Evolutionary conservation across 306 rosid species (phyloP).

Genomic region (Lathyrus sativus): DNA sequence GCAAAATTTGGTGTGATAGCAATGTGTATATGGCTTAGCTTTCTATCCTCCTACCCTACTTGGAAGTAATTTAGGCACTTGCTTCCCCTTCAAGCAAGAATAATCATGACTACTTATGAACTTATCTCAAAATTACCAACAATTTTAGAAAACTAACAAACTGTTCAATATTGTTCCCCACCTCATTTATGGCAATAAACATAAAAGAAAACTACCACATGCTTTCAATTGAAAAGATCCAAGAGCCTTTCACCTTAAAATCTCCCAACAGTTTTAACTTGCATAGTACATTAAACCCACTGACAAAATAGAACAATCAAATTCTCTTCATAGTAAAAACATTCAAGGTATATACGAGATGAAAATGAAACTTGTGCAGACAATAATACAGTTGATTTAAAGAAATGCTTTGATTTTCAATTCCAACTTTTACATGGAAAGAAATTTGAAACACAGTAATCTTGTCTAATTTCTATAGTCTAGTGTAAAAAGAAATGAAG

Average conservation of each 20-base stretch:
- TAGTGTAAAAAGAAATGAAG: not conserved
- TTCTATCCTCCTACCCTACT: constrained; percentile 1
- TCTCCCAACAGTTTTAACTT: constrained; percentile 1
- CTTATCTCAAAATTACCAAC: not conserved
- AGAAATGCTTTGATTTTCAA: constrained; percentile 46
- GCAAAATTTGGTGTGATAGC: not conserved
- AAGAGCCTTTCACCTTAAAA: constrained; percentile 5
- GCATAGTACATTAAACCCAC: not conserved
- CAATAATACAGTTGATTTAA: constrained; percentile 34
- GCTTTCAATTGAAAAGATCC: constrained; percentile 16
- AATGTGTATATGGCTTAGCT: not conserved
- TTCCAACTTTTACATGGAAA: constrained; percentile 47
- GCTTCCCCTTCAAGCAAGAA: not conserved
- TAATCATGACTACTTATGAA: not conserved
- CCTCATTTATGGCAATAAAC: constrained; percentile 3
- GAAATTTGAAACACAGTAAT: constrained; percentile 31
- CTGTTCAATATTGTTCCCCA: not conserved
- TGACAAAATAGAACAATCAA: constrained; percentile 17
- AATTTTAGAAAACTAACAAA: not conserved
- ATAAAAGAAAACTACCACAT: not conserved
- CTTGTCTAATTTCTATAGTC: constrained; percentile 30
- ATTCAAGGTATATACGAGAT: constrained; percentile 10
- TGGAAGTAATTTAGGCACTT: not conserved
- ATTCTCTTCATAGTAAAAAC: not conserved
- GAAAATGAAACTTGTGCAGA: constrained; percentile 2